Evolutionary conservation across 2,329 filamentous ascomycete species (phyloP).

Genomic region (Fusarium pseudonygamai): DNA sequence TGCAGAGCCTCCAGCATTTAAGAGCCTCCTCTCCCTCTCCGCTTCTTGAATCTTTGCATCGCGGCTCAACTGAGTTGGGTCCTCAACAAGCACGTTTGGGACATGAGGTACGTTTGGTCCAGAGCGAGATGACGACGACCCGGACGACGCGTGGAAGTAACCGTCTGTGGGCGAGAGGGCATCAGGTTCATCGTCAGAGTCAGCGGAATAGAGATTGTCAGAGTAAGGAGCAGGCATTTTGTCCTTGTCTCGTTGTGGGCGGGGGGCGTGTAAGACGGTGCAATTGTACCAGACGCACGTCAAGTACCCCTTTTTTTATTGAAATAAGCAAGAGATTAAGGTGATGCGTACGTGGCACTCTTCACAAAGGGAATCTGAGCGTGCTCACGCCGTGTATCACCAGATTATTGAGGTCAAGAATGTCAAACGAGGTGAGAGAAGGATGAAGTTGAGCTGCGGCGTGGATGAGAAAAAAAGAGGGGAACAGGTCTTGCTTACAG

Average conservation of each 20-base stretch:
- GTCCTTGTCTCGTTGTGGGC: constrained; percentile 7
- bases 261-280: constrained; percentile 18
- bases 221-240: constrained; percentile 59
- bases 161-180: constrained; percentile 62
- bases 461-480: constrained; percentile 19
- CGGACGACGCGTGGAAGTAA: constrained; percentile 58
- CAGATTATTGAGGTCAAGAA: background rate
- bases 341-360: constrained; percentile 9
- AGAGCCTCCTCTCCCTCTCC: constrained; percentile 50
- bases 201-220: constrained; percentile 58
- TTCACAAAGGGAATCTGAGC: background rate
- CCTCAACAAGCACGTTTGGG: constrained; percentile 59
- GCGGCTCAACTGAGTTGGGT: constrained; percentile 55
- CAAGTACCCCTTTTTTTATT: background rate
- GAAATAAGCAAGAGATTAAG: background rate
- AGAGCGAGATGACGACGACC: constrained; percentile 37
- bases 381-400: constrained; percentile 3
- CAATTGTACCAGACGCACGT: background rate
- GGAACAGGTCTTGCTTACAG: constrained; percentile 16
- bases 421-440: background rate
- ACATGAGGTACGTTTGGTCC: constrained; percentile 53
- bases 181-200: constrained; percentile 49
- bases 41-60: constrained; percentile 57
- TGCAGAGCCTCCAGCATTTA: constrained; percentile 40
- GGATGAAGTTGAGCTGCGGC: constrained; percentile 14